Conservation (phyloP, 169 alveolate species). For the Plasmodium coatneyi region DNA sequence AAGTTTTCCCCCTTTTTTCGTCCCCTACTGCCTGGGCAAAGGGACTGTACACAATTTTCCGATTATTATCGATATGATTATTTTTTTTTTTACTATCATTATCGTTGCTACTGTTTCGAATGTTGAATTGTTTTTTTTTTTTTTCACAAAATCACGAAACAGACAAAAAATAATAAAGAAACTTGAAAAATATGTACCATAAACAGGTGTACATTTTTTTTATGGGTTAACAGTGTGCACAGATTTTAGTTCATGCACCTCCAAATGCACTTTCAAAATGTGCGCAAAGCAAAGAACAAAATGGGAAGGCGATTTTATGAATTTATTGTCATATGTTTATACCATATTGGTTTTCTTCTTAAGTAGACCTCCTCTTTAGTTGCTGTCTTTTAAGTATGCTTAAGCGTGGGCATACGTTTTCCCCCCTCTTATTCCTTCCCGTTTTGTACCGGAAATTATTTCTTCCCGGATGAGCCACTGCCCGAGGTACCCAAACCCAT, state of each 20-base stretch:
- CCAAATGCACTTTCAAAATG: background rate
- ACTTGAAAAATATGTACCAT: slow-evolving; percentile 11
- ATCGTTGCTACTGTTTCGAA: background rate
- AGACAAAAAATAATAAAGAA: background rate
- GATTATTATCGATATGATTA: background rate
- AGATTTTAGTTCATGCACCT: background rate
- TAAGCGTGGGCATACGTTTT: background rate
- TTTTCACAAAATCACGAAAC: background rate
- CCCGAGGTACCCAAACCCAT: slow-evolving; percentile 88
- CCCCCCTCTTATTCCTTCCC: background rate
- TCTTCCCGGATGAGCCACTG: slow-evolving; percentile 46
- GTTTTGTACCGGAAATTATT: background rate
- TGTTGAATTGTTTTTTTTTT: background rate
- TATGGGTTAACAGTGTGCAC: background rate
- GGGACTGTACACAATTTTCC: background rate
- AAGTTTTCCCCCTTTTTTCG: background rate
- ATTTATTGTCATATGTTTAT: background rate
- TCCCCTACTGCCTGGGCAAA: background rate
- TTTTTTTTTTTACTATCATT: background rate
- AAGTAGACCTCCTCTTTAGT: background rate
- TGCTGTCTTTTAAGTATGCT: background rate
- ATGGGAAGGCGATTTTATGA: background rate
- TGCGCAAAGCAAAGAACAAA: background rate
- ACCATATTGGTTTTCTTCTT: background rate
- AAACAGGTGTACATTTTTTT: background rate